Evolutionary conservation across 2,329 filamentous ascomycete species (phyloP), one percentile per base, ranked within the genome.

Genomic region (Alternaria brassicae): DNA sequence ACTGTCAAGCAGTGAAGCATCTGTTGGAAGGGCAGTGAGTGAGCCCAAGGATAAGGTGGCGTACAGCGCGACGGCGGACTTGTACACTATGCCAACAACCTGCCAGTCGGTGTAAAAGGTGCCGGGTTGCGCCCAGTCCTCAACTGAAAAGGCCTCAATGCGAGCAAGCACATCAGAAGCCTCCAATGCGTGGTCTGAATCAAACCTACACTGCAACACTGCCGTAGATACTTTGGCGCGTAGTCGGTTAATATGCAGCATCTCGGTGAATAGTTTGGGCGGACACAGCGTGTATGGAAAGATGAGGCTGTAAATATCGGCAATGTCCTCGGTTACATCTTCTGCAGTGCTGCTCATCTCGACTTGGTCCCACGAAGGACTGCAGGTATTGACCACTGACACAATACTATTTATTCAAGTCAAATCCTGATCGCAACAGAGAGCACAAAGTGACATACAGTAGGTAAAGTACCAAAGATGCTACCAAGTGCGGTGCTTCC

Each of bases 251-350:
- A 71, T 69, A 23, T 60, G 61, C n/a, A 76, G 58, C 36, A 73
- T 63, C 23, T 67, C 61, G 12, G 61, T 37, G 50, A 71, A 76
- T 0, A 76, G 61, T 1, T 58, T 27, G 4, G 64, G 68, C 5
- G 73, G 72, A 44, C 70, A 72, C 2, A 75, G 58, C 2, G 57
- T 62, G 30, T 74, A 69, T 1, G 73, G 72, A 36, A 75, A 75
- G 8, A 76, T 58, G 19, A 69, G 56, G 8, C 54, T 60, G 53
- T 75, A 74, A 3, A 71, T n/a, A 8, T 61, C 61, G 9, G 44
- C 54, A 1, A 72, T 58, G 27, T 72, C 60, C 15, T 57, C 41
- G 8, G 67, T 45, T n/a, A 68, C 61, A 10, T 65, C 34, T 1
- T 63, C 42, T 1, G 61, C 39, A 7, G 51, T 58, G 8, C 55